Evolutionary conservation across 441 rosid genomes (phyloP).

Genomic region (Pelargonium citronellum): DNA sequence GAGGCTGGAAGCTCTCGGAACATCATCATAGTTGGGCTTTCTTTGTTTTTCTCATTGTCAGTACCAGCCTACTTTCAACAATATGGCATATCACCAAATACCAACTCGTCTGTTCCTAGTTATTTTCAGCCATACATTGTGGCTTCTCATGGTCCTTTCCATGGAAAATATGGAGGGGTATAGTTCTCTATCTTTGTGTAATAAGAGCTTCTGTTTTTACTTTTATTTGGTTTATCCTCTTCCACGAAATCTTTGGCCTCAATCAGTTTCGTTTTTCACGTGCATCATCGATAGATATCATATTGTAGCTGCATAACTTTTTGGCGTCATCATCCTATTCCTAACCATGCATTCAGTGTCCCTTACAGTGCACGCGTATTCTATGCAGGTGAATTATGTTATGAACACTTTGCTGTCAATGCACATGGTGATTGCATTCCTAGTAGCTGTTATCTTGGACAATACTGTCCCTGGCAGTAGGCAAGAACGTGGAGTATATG

Average conservation of each 20-base stretch:
- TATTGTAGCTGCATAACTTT: not conserved
- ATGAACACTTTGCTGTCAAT: constrained; percentile 70
- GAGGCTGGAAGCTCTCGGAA: constrained; percentile 98
- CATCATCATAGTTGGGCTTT: constrained; percentile 83
- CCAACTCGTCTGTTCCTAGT: constrained; percentile 71
- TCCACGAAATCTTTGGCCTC: not conserved
- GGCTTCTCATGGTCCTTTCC: constrained; percentile 88
- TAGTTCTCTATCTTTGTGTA: too few species aligned
- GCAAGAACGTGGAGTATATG: constrained; percentile 91
- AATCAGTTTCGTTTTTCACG: not conserved
- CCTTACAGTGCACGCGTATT: not conserved
- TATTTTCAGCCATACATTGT: constrained; percentile 80
- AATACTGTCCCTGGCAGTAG: constrained; percentile 88
- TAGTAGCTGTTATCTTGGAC: constrained; percentile 80
- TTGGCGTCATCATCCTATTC: too few species aligned
- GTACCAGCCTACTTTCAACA: constrained; percentile 94
- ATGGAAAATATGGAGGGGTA: constrained; percentile 65
- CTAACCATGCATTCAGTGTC: not conserved
- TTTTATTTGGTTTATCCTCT: not conserved
- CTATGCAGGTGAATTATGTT: constrained; percentile 77
- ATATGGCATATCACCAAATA: constrained; percentile 69
- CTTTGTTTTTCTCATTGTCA: constrained; percentile 84
- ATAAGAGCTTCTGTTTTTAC: constrained; percentile 12
- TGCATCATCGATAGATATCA: too few species aligned
- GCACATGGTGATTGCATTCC: constrained; percentile 82